Evolutionary conservation across 176 grass and related monocot genomes (phyloP), one percentile per base, ranked within the genome.

Genomic region (Triticum turgidum): DNA sequence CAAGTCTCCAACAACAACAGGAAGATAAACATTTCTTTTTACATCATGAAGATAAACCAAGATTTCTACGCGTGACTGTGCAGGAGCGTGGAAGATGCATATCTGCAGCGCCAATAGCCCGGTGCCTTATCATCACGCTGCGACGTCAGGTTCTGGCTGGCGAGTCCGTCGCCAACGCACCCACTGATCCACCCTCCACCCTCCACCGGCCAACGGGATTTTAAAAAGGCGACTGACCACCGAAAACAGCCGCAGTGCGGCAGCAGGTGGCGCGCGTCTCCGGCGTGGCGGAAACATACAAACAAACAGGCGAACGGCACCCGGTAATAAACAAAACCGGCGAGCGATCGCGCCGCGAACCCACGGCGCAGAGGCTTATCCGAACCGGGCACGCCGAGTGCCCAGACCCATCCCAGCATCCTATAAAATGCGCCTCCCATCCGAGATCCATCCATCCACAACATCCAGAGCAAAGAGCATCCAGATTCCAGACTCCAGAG

Each of bases 131-230:
- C n/a, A 45, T 9, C 72, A 75, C 22, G 41, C 25, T 27, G 41
- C 73, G 9, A 14, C 74, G 67, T 73, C 67, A 21, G 77, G 21
- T 63, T 0, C 52, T 17, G 51, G 51, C 47, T 15, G 47, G 13
- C 51, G 51, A 54, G 45, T 45, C 6, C 49, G 49, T 73, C 39
- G 15, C n/a, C 13, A 17, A 4, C 13, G 7, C 58, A 64, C 15
- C 59, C 35, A 24, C 41, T 54, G 18, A 62, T 21, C 69, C 35
- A 24, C 11, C 39, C 70, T 45, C 14, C 5, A 11, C 39, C 70
- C 45, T 30, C 5, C 15, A 17, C 76, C 77, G 82, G 69, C 88
- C 88, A 86, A 86, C 84, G 8, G 79, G 47, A 90, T 86, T 75
- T 59, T 49, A 56, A 78, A 79, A 35, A 17, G 72, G 24, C 9